These are phyloP conservation scores for Cornus controversa DNA, from an alignment of 148 eudicot species.

Conservation along the genomic window DNA sequence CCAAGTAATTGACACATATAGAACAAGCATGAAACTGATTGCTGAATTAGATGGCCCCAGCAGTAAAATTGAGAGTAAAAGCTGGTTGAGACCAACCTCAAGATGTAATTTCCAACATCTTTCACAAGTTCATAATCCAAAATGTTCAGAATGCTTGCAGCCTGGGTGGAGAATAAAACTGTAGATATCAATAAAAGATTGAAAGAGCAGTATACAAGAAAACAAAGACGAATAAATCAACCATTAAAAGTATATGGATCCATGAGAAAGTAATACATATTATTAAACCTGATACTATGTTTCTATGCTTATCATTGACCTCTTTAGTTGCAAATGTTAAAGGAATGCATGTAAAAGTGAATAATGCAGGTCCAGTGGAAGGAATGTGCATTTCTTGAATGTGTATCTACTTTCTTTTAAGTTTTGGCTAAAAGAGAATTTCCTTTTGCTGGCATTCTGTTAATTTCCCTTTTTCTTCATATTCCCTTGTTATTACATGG, in stretches of 20 bases:
- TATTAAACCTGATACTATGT: neutral
- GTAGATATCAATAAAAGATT: constrained; percentile 8
- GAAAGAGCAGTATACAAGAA: neutral
- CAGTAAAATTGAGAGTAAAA: constrained; percentile 1
- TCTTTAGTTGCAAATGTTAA: too few relatives aligned
- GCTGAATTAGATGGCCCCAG: neutral
- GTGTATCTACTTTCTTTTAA: too few relatives aligned
- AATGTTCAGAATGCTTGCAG: constrained; percentile 82
- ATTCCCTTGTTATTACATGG: too few relatives aligned
- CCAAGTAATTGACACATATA: neutral
- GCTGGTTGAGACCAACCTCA: constrained; percentile 48
- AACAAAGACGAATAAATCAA: neutral
- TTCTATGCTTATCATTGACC: too few relatives aligned
- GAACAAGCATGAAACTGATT: neutral
- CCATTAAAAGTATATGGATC: neutral
- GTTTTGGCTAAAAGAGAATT: too few relatives aligned
- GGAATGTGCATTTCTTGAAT: too few relatives aligned
- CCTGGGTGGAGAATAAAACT: constrained; percentile 34
- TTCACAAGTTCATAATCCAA: constrained; percentile 71
- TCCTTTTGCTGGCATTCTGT: too few relatives aligned
- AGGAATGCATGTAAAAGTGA: too few relatives aligned
- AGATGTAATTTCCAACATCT: constrained; percentile 75
- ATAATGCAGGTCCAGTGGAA: too few relatives aligned
- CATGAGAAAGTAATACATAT: neutral
- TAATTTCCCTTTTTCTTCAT: too few relatives aligned